Percentiles rank a stretch among this genome's conserved stretches.
These are phyloP conservation scores for Blastosporella zonata DNA, from an alignment of 1,284 basidiomycete genomes.

Conservation along the genomic window DNA sequence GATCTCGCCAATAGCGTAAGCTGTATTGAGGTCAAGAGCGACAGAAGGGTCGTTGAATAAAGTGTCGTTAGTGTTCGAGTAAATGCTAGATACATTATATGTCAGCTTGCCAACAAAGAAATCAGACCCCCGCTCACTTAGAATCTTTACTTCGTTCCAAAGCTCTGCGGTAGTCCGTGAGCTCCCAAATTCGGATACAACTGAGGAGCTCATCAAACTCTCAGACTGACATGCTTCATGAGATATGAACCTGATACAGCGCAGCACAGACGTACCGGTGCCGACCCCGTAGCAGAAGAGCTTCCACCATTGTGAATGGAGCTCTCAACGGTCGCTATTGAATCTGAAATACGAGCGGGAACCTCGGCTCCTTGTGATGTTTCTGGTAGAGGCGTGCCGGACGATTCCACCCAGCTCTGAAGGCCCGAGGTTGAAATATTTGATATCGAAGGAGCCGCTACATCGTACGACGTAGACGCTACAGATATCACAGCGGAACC, in stretches of 20 bases:
- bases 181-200: slow-evolving; percentile 28
- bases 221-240: slow-evolving; percentile 26
- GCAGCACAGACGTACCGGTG: slow-evolving; percentile 19
- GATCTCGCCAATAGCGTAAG: slow-evolving; percentile 80
- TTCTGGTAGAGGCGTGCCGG: slow-evolving; percentile 15
- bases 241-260: neutral
- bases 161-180: slow-evolving; percentile 62
- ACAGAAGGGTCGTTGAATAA: slow-evolving; percentile 79
- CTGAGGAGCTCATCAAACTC: slow-evolving; percentile 27
- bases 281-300: slow-evolving; percentile 23
- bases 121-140: slow-evolving; percentile 47
- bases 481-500: slow-evolving; percentile 38
- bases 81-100: slow-evolving; percentile 52
- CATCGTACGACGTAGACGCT: slow-evolving; percentile 31
- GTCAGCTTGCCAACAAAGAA: neutral
- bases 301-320: slow-evolving; percentile 32
- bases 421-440: slow-evolving; percentile 28
- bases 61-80: slow-evolving; percentile 83
- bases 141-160: slow-evolving; percentile 82
- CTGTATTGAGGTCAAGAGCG: slow-evolving; percentile 80
- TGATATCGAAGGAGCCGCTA: slow-evolving; percentile 15
- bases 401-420: slow-evolving; percentile 53
- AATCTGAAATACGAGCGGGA: slow-evolving; percentile 32
- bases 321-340: slow-evolving; percentile 33
- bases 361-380: slow-evolving; percentile 18